Percentiles rank a stretch among this genome's conserved stretches.
phyloP scores from a whole-genome alignment of 345 rosid genomes.

The Camelina neglecta region DNA sequence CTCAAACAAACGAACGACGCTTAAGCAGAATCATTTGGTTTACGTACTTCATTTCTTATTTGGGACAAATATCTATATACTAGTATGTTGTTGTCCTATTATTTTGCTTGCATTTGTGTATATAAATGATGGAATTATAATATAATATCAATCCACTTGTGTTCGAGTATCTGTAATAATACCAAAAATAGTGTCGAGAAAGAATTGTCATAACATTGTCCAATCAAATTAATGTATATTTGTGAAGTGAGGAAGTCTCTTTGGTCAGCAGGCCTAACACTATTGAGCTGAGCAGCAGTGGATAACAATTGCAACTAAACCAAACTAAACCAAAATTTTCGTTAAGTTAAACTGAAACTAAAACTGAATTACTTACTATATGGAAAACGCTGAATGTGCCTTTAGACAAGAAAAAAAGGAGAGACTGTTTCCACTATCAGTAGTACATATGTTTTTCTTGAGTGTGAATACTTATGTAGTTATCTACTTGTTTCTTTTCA shows the following conservation, averaged over 20 bases:
- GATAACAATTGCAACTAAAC: too few relatives aligned
- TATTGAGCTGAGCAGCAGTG: background rate
- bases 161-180: background rate
- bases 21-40: too few relatives aligned
- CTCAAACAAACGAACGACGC: background rate
- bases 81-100: background rate
- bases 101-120: background rate
- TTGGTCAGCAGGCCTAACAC: background rate
- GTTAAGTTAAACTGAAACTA: background rate
- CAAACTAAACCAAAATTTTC: background rate
- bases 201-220: background rate
- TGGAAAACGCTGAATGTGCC: background rate
- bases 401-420: background rate
- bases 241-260: background rate
- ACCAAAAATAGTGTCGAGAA: background rate
- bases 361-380: background rate
- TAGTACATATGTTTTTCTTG: background rate
- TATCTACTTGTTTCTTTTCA: background rate
- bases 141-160: background rate
- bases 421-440: background rate
- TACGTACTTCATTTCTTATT: slow-evolving; percentile 14
- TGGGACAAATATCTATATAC: slow-evolving; percentile 8
- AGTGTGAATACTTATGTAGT: background rate
- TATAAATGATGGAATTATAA: background rate
- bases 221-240: background rate